phyloP scores from a whole-genome alignment of 768 basidiomycete species.

The Lactarius akahatsu region DNA sequence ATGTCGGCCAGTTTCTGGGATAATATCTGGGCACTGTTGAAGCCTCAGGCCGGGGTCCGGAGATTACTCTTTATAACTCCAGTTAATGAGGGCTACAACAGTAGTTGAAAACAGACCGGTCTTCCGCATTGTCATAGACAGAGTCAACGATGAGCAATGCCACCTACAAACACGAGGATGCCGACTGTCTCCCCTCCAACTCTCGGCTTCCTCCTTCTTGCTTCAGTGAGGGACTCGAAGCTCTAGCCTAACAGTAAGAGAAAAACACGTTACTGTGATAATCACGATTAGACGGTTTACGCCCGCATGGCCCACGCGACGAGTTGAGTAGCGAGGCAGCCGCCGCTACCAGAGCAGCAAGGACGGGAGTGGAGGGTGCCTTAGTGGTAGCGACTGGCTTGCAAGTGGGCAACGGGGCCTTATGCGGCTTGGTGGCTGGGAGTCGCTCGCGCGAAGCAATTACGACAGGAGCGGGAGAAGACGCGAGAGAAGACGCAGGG shows the following conservation, averaged over 20 bases:
- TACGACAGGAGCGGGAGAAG: too few species aligned
- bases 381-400: not conserved
- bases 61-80: too few species aligned
- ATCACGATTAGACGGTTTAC: constrained; percentile 3
- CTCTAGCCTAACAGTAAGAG: not conserved
- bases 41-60: too few species aligned
- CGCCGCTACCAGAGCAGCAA: not conserved
- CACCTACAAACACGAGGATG: constrained; percentile 18
- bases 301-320: constrained; percentile 8
- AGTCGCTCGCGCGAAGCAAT: constrained; percentile 3
- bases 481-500: not conserved
- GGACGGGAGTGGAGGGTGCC: not conserved
- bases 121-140: too few species aligned
- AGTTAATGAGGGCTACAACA: too few species aligned
- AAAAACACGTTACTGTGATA: too few species aligned
- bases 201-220: constrained; percentile 2
- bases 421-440: constrained; percentile 3
- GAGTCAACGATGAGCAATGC: too few species aligned
- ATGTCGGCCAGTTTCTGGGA: too few species aligned
- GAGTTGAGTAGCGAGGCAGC: not conserved
- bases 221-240: constrained; percentile 9
- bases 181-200: constrained; percentile 4
- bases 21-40: too few species aligned
- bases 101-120: too few species aligned
- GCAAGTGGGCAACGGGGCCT: not conserved